phyloP scores from a whole-genome alignment of 768 basidiomycete species.

The Trametes elegans region DNA sequence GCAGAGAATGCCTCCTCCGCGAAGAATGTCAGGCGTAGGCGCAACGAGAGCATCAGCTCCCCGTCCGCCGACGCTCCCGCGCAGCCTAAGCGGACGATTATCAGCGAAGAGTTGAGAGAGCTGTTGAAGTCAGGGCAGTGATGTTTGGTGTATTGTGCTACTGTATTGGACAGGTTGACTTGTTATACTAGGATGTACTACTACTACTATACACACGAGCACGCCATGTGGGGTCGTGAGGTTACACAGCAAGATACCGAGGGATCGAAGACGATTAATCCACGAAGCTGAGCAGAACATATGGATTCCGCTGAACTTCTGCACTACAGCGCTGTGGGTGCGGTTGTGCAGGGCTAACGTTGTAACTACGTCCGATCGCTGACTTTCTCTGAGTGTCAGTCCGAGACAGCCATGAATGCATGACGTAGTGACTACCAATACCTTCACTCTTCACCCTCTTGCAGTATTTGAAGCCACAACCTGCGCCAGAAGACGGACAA shows the following conservation, averaged over 20 bases:
- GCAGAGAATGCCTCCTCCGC: constrained; percentile 45
- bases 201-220: constrained; percentile 10
- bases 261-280: no score
- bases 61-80: constrained; percentile 26
- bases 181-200: constrained; percentile 16
- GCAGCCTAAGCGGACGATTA: constrained; percentile 37
- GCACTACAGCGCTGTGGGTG: no score
- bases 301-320: background rate
- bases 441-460: background rate
- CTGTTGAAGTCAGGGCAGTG: constrained; percentile 49
- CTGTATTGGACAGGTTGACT: constrained; percentile 5
- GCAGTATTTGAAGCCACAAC: no score
- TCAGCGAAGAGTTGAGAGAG: constrained; percentile 64
- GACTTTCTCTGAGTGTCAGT: no score
- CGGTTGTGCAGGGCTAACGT: no score
- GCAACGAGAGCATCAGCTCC: constrained; percentile 5
- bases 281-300: background rate
- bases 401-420: no score
- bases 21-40: constrained; percentile 36
- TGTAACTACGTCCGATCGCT: no score
- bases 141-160: constrained; percentile 6
- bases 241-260: no score
- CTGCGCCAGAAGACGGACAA: background rate
- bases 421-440: no score
- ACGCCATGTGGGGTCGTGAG: background rate